These are phyloP conservation scores for Papiliotrema flavescens DNA, from an alignment of 1,284 basidiomycete species.

Conservation along the genomic window DNA sequence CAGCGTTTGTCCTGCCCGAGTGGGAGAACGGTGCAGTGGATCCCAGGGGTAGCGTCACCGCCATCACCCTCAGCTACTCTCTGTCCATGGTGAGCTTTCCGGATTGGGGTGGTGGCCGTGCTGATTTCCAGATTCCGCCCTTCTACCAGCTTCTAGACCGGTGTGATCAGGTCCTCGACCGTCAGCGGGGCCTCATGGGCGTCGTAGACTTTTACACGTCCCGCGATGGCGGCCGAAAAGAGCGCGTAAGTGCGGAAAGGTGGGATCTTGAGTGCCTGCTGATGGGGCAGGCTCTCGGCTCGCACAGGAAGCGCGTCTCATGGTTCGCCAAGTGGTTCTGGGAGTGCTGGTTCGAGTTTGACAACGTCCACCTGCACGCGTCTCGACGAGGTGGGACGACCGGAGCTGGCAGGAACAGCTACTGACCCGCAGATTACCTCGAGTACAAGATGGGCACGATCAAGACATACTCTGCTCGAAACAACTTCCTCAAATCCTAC, in stretches of 20 bases:
- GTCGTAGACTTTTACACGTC: slow-evolving; percentile 81
- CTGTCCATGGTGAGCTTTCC: slow-evolving; percentile 60
- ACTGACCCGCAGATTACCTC: slow-evolving; percentile 57
- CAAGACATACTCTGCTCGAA: slow-evolving; percentile 69
- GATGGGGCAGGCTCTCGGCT: slow-evolving; percentile 59
- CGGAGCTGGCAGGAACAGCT: not conserved
- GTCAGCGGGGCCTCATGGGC: slow-evolving; percentile 62
- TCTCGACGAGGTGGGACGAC: slow-evolving; percentile 54
- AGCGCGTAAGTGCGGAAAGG: slow-evolving; percentile 24
- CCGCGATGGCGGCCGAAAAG: slow-evolving; percentile 57
- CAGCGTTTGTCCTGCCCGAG: slow-evolving; percentile 63
- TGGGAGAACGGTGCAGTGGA: slow-evolving; percentile 55
- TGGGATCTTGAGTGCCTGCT: slow-evolving; percentile 5
- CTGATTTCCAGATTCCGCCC: slow-evolving; percentile 59
- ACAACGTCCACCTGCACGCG: slow-evolving; percentile 69
- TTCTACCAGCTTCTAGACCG: slow-evolving; percentile 68
- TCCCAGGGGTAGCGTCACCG: slow-evolving; percentile 58
- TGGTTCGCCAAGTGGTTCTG: slow-evolving; percentile 78
- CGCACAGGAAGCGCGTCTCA: slow-evolving; percentile 63
- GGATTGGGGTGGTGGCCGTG: not conserved
- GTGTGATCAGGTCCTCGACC: slow-evolving; percentile 65
- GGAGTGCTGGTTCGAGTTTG: slow-evolving; percentile 76
- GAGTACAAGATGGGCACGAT: slow-evolving; percentile 78
- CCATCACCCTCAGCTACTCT: slow-evolving; percentile 68
- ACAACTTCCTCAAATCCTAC: slow-evolving; percentile 66